Base-by-base conservation (phyloP, 1,284 basidiomycete species). In the Nidula niveotomentosa region DNA sequence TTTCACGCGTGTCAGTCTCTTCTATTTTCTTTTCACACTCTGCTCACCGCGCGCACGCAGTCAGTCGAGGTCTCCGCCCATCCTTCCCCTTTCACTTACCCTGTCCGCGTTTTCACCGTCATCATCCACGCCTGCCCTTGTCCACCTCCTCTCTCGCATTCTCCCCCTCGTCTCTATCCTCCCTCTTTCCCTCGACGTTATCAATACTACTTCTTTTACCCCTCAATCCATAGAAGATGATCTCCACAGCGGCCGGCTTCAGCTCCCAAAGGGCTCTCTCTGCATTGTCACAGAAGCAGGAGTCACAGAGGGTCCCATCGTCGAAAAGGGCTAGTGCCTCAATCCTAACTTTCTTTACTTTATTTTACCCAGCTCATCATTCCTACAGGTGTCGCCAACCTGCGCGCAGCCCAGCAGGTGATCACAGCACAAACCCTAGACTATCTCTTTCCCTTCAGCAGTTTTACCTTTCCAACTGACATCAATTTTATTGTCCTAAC, bases 381-480 rank as follows among this genome's bases (percentile, higher is more conserved):
- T 48, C 48, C 13, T 45, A 9, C 58, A 86, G 90, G 91, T 3
- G 65, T 94, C 4, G 68, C 72, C 56, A 95, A 93, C 62, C 70
- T 94, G 36, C 81, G 75, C 45, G 80, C 85, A 0, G 69, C 90
- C n/a, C 88, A 92, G 57, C 80, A 86, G 49, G 78, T 85, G 54
- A 83, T 94, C 65, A 75, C 75, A 43, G 72, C 75, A 12, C 92
- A 93, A 64, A 87, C 83, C 2, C 71, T 94, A n/a, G 76, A 85
- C 9, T 95, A 94, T 66, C 70, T 79, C 35, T 95, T 94, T 68
- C 93, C 93, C 0, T 95, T 84, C 70, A 90, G 85, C 62, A 75
- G 67, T 54, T 93, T 90, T 65, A 75, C 83, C 9, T 92, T 95
- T 63, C 79, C 87, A 33, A 92, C 90, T 1, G 91, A 94, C 61